Percentiles rank a stretch among this genome's conserved stretches.
phyloP scores from a whole-genome alignment of 805 yeast genomes.

The Candida morakotiae region DNA sequence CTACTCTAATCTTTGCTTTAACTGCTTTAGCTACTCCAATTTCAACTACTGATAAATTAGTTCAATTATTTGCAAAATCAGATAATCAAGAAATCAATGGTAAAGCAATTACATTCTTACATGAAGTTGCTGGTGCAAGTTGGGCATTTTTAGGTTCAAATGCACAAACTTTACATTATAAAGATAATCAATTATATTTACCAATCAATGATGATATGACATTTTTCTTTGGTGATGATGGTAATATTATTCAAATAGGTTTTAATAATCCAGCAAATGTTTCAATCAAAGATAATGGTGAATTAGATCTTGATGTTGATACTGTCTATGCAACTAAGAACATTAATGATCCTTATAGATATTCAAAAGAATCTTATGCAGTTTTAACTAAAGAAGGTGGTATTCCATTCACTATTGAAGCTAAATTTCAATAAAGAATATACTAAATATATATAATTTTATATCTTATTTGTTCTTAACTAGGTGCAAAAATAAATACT shows the following conservation, averaged over 20 bases:
- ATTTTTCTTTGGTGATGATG: slow-evolving; percentile 1
- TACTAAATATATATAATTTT: too few relatives aligned
- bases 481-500: too few relatives aligned
- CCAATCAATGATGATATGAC: slow-evolving; percentile 1
- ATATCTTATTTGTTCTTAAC: too few relatives aligned
- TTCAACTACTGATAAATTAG: slow-evolving; percentile 6
- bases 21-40: slow-evolving; percentile 4
- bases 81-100: slow-evolving; percentile 23
- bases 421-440: not conserved
- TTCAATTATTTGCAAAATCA: slow-evolving; percentile 21
- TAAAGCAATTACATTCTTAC: slow-evolving; percentile 23
- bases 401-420: slow-evolving; percentile 6
- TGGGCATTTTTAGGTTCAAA: slow-evolving; percentile 25
- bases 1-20: slow-evolving; percentile 8
- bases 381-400: slow-evolving; percentile 8
- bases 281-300: slow-evolving; percentile 6
- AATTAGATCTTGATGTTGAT: slow-evolving; percentile 14
- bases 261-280: slow-evolving; percentile 8
- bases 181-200: not conserved
- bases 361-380: slow-evolving; percentile 16
- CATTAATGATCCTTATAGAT: slow-evolving; percentile 25
- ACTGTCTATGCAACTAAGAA: slow-evolving; percentile 23
- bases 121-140: slow-evolving; percentile 44
- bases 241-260: slow-evolving; percentile 10
- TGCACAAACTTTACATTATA: not conserved